Conservation (phyloP, 805 yeast genomes). For the Huiozyma naganishii region DNA sequence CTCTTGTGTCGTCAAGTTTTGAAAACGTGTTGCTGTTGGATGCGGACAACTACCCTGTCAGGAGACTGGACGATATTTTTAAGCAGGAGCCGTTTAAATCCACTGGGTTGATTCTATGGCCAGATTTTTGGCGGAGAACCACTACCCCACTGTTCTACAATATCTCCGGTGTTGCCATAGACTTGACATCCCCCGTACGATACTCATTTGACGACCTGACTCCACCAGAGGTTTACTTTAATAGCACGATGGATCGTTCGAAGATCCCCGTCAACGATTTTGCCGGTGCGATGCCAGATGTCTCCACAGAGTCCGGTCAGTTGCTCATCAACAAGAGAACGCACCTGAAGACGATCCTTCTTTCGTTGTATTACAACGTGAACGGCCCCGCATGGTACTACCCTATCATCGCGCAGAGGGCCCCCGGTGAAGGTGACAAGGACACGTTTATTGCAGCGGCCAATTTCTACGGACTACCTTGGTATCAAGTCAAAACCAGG, state of each 20-base stretch:
- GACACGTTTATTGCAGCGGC: conserved; percentile 66
- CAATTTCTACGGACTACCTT: conserved; percentile 35
- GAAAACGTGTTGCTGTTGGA: conserved; percentile 63
- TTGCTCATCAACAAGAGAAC: conserved; percentile 48
- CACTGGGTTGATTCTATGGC: conserved; percentile 56
- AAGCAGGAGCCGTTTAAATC: conserved; percentile 42
- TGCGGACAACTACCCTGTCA: conserved; percentile 65
- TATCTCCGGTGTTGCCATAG: conserved; percentile 48
- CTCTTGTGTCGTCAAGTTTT: conserved; percentile 62
- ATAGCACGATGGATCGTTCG: conserved; percentile 11
- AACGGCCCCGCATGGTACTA: conserved; percentile 60
- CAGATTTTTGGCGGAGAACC: conserved; percentile 82
- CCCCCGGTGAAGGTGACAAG: conserved; percentile 73
- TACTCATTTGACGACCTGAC: conserved; percentile 26
- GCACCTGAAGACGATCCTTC: conserved; percentile 47
- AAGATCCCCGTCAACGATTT: conserved; percentile 45
- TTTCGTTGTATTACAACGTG: conserved; percentile 56
- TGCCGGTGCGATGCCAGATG: conserved; percentile 57
- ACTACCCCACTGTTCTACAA: conserved; percentile 65
- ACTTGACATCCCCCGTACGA: conserved; percentile 30
- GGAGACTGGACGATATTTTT: conserved; percentile 52
- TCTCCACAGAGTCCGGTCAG: conserved; percentile 66
- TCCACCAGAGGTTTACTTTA: conserved; percentile 20
- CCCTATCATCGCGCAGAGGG: conserved; percentile 61
- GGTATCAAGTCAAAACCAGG: conserved; percentile 37